Percentiles rank a stretch among this genome's conserved stretches.
These are phyloP conservation scores for Ramicandelaber brevisporus DNA, from an alignment of 192 early-diverging fungal species.

Conservation along the genomic window DNA sequence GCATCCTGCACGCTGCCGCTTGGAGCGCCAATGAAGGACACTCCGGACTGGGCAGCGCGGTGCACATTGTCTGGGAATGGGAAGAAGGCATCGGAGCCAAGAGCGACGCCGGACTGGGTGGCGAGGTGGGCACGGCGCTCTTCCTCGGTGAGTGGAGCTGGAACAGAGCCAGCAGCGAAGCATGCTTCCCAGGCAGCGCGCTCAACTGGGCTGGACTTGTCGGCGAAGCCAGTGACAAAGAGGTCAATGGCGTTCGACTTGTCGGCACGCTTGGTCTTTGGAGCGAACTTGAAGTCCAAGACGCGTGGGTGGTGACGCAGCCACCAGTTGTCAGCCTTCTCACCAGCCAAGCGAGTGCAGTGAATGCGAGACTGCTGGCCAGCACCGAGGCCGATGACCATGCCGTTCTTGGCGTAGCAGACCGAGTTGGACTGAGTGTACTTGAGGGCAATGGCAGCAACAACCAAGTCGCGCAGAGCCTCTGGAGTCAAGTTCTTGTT, in stretches of 20 bases:
- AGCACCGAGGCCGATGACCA: constrained; percentile 89
- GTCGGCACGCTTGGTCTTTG: constrained; percentile 74
- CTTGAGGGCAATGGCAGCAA: constrained; percentile 94
- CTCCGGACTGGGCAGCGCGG: constrained; percentile 61
- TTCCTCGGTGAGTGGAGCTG: constrained; percentile 42
- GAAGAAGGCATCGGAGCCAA: constrained; percentile 98
- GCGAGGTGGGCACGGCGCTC: constrained; percentile 57
- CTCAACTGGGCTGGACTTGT: constrained; percentile 29
- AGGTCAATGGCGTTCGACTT: constrained; percentile 93
- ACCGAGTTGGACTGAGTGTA: constrained; percentile 99
- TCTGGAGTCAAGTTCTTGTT: constrained; percentile 39
- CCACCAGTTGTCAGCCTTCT: constrained; percentile 99
- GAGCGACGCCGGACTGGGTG: constrained; percentile 40
- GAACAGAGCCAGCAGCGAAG: constrained; percentile 66
- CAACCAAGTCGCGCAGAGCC: constrained; percentile 64
- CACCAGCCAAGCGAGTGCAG: constrained; percentile 94
- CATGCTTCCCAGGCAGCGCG: constrained; percentile 46
- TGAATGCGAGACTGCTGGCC: constrained; percentile 98
- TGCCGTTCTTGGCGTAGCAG: constrained; percentile 93
- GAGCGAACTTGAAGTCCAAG: constrained; percentile 66
- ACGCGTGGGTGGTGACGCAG: constrained; percentile 90
- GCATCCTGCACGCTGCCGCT: constrained; percentile 76
- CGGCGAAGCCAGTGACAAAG: constrained; percentile 74
- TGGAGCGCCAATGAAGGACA: constrained; percentile 70
- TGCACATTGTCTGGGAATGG: constrained; percentile 93